These are phyloP conservation scores for Globisporangium rhizosaccharum DNA, from an alignment of 352 stramenopile genomes.

Conservation along the genomic window DNA sequence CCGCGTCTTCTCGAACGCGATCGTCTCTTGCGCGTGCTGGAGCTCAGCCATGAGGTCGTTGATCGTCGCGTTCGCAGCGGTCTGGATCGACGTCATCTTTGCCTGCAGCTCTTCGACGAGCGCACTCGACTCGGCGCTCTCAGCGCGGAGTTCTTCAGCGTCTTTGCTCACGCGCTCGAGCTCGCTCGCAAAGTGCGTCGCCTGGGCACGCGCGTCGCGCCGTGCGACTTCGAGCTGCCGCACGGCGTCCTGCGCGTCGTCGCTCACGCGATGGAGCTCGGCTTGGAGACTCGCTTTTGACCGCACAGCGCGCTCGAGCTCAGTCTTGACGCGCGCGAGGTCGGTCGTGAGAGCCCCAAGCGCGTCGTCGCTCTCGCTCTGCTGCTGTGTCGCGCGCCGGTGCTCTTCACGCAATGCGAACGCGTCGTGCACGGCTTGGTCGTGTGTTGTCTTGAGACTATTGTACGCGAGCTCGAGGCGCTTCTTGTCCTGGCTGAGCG, in stretches of 20 bases:
- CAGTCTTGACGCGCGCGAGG: slow-evolving; percentile 21
- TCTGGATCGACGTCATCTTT: slow-evolving; percentile 70
- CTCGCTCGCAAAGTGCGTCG: slow-evolving; percentile 36
- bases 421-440: slow-evolving; percentile 23
- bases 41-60: slow-evolving; percentile 65
- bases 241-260: slow-evolving; percentile 53
- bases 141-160: slow-evolving; percentile 32
- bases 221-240: slow-evolving; percentile 59
- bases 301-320: slow-evolving; percentile 39
- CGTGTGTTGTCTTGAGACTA: slow-evolving; percentile 21
- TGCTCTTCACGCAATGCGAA: slow-evolving; percentile 32
- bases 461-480: slow-evolving; percentile 23
- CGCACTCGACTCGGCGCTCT: slow-evolving; percentile 31
- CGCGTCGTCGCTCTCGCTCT: slow-evolving; percentile 32
- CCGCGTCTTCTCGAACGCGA: slow-evolving; percentile 45
- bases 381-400: slow-evolving; percentile 16
- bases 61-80: slow-evolving; percentile 70
- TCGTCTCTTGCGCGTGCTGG: slow-evolving; percentile 48
- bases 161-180: slow-evolving; percentile 41
- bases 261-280: slow-evolving; percentile 43
- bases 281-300: slow-evolving; percentile 44
- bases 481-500: slow-evolving; percentile 33
- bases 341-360: slow-evolving; percentile 16
- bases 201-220: slow-evolving; percentile 38
- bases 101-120: slow-evolving; percentile 53